These are phyloP conservation scores for Suillus alpinus DNA, from an alignment of 768 basidiomycete genomes.

Conservation along the genomic window DNA sequence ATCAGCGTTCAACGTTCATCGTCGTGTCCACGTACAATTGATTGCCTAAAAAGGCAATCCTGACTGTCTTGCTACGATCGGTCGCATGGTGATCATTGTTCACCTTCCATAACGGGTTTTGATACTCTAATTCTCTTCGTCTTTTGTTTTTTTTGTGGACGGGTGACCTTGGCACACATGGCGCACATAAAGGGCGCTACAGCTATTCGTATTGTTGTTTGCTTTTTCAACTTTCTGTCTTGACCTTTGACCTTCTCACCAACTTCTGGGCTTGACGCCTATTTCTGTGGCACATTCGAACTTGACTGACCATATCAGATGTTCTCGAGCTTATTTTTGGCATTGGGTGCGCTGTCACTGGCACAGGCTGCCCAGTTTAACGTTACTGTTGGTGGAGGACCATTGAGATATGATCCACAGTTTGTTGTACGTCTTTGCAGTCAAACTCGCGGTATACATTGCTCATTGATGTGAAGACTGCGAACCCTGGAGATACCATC, in stretches of 20 bases:
- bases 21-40: not conserved
- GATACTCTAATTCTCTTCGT: not conserved
- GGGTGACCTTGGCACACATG: not conserved
- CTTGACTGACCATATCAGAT: not conserved
- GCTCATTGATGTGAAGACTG: constrained; percentile 33
- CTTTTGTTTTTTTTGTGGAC: not conserved
- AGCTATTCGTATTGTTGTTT: not conserved
- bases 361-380: constrained; percentile 11
- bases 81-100: constrained; percentile 2
- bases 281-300: not conserved
- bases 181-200: constrained; percentile 2
- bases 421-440: constrained; percentile 22
- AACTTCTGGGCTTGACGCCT: constrained; percentile 7
- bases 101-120: not conserved
- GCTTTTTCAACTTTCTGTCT: not conserved
- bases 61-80: not conserved
- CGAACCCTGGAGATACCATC: constrained; percentile 44
- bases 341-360: constrained; percentile 3
- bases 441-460: not conserved
- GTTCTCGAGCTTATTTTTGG: constrained; percentile 2
- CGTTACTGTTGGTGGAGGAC: constrained; percentile 14
- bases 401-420: constrained; percentile 10
- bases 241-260: not conserved
- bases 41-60: constrained; percentile 1
- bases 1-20: no score